Conservation (phyloP, 805 yeast genomes). For the Metschnikowia aberdeeniae region DNA sequence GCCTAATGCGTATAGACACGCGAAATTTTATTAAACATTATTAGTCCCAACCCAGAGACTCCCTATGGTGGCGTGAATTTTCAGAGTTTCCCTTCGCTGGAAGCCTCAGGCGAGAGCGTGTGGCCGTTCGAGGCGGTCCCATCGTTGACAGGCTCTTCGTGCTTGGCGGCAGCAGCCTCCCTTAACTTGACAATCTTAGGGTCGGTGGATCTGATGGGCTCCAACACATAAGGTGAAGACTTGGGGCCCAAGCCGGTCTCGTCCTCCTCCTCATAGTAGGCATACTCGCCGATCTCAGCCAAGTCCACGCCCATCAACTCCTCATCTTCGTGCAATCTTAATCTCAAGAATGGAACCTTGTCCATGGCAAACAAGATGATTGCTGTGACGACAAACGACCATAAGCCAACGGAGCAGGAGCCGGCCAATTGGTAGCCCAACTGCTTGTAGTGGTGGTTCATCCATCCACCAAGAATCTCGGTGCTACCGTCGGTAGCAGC, state of each 20-base stretch:
- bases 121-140: conserved; percentile 15
- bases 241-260: conserved; percentile 25
- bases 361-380: conserved; percentile 64
- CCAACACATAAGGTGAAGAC: conserved; percentile 54
- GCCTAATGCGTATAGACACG: no score
- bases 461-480: conserved; percentile 77
- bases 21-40: not conserved
- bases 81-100: conserved; percentile 13
- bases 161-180: conserved; percentile 19
- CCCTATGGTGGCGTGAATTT: not conserved
- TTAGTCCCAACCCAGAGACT: conserved; percentile 4
- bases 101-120: conserved; percentile 12
- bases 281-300: conserved; percentile 87
- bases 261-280: conserved; percentile 63
- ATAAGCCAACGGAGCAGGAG: conserved; percentile 60
- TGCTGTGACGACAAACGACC: conserved; percentile 74
- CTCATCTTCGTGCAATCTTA: conserved; percentile 81
- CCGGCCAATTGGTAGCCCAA: conserved; percentile 88
- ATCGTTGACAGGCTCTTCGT: conserved; percentile 4
- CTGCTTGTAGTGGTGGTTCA: conserved; percentile 77
- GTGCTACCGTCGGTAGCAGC: conserved; percentile 75
- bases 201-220: conserved; percentile 67
- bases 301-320: conserved; percentile 87
- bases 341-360: conserved; percentile 72
- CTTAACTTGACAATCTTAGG: conserved; percentile 35